Conservation (phyloP, 202 grass and related monocot species). For the Panicum hallii region DNA sequence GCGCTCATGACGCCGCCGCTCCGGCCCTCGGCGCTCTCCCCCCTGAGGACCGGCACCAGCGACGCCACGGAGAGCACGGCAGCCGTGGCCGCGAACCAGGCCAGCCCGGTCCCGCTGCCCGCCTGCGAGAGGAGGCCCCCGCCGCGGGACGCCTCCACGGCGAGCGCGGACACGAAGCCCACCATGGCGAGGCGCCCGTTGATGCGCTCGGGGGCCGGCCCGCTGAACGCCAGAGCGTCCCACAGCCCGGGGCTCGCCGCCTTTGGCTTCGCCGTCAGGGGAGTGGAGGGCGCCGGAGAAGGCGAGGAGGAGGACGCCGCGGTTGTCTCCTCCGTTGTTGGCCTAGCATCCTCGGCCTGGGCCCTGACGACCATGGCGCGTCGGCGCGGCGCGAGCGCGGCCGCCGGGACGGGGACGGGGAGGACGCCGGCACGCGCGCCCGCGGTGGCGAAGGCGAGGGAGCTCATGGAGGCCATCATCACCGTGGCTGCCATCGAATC, state of each 20-base stretch:
- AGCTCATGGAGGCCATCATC: slow-evolving; percentile 34
- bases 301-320: not conserved
- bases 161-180: slow-evolving; percentile 60
- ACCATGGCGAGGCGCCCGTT: slow-evolving; percentile 70
- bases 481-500: slow-evolving; percentile 37
- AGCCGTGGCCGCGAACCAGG: slow-evolving; percentile 46
- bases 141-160: slow-evolving; percentile 53
- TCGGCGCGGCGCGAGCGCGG: not conserved
- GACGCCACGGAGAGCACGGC: slow-evolving; percentile 51
- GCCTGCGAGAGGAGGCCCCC: slow-evolving; percentile 45
- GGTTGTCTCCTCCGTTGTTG: not conserved
- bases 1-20: not conserved
- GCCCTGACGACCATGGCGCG: slow-evolving; percentile 31
- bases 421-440: not conserved
- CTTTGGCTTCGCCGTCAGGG: not conserved
- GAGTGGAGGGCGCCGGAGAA: not conserved
- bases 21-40: not conserved
- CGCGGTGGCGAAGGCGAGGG: slow-evolving; percentile 17
- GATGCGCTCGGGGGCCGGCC: slow-evolving; percentile 64
- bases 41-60: slow-evolving; percentile 51
- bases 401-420: not conserved
- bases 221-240: slow-evolving; percentile 56
- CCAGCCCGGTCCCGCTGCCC: slow-evolving; percentile 41
- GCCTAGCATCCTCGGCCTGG: not conserved
- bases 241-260: slow-evolving; percentile 31